A percentile compares a stretch with the other conserved stretches of the same genome.
phyloP scores from a whole-genome alignment of 768 basidiomycete genomes.

The Lactarius hatsudake region DNA sequence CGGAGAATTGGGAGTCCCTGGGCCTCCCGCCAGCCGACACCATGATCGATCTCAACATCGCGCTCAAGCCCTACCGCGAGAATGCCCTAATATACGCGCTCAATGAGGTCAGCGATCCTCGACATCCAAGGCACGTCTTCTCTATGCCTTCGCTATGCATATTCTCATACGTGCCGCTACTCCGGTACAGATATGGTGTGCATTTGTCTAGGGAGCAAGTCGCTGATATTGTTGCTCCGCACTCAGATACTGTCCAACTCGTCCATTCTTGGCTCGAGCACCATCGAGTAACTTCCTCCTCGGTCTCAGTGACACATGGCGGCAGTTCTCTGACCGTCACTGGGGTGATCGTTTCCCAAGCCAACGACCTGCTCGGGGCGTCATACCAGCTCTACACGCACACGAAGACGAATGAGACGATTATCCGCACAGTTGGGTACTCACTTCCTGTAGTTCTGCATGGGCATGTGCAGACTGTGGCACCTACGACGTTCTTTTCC shows the following conservation, averaged over 20 bases:
- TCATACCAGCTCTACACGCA: neutral
- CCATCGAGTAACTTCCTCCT: neutral
- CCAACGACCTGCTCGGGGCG: neutral
- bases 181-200: neutral
- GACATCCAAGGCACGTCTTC: too few relatives aligned
- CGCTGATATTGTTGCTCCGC: neutral
- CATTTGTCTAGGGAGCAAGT: neutral
- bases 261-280: neutral
- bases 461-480: too few relatives aligned
- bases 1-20: neutral
- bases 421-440: neutral
- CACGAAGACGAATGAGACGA: neutral
- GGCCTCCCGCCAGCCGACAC: neutral
- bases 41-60: too few relatives aligned
- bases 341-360: neutral
- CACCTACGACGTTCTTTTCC: too few relatives aligned
- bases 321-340: neutral
- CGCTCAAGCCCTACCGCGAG: neutral
- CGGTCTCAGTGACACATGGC: neutral
- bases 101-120: neutral
- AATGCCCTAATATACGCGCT: neutral
- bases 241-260: neutral
- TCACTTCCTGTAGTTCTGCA: neutral
- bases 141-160: neutral
- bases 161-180: neutral